A percentile compares a stretch with the other conserved stretches of the same genome.
phyloP scores from a whole-genome alignment of 345 rosid genomes.

The Hibiscus syriacus region DNA sequence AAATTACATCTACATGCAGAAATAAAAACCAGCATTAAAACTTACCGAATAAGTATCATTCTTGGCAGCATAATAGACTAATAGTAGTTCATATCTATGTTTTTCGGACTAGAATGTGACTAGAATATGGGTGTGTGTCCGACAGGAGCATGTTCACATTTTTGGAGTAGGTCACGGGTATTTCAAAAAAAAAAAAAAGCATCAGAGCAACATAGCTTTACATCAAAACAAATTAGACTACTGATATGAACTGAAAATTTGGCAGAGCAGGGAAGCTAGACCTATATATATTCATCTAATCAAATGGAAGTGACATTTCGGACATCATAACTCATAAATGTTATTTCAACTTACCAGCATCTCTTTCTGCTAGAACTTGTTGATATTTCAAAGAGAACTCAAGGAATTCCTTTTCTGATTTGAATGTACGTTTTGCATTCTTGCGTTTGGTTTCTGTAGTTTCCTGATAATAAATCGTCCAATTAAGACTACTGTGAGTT shows the following conservation, averaged over 20 bases:
- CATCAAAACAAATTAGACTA: not conserved
- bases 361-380: conserved; percentile 85
- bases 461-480: conserved; percentile 38
- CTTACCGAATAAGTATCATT: not conserved
- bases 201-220: not conserved
- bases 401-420: conserved; percentile 76
- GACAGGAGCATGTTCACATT: not conserved
- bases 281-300: not conserved
- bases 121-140: not conserved
- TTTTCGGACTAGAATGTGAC: not conserved
- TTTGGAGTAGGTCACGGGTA: not conserved
- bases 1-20: not conserved
- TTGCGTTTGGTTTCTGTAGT: conserved; percentile 61
- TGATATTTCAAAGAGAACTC: conserved; percentile 86
- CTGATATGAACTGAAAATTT: not conserved
- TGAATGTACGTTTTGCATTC: conserved; percentile 51
- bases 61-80: not conserved
- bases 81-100: not conserved
- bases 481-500: not conserved
- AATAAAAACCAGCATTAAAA: not conserved
- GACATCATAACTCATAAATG: conserved; percentile 7
- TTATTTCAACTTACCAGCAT: conserved; percentile 43
- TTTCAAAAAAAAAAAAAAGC: not conserved
- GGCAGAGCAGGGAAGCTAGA: not conserved
- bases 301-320: not conserved